These are phyloP conservation scores for Rhexocercosporidium sp. DNA, from an alignment of 2,329 filamentous ascomycete species.

Conservation along the genomic window DNA sequence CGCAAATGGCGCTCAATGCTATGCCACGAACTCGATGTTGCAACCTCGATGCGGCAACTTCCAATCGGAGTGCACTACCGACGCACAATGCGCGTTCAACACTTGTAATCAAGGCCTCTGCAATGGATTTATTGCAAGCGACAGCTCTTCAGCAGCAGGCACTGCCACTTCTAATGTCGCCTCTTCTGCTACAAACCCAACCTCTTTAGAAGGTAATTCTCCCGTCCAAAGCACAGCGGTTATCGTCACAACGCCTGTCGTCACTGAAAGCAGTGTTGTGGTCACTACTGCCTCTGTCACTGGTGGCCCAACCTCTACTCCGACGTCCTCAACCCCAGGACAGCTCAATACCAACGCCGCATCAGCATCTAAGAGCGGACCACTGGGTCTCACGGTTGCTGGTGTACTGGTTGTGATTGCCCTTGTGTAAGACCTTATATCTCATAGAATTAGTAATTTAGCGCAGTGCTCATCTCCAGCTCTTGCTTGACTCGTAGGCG, in stretches of 20 bases:
- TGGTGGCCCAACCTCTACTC: not conserved
- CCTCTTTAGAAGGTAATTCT: not conserved
- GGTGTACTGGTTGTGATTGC: not conserved
- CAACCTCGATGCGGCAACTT: slow-evolving; percentile 27
- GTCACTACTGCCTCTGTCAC: not conserved
- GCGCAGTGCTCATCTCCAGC: too few species aligned
- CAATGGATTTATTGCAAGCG: slow-evolving; percentile 8
- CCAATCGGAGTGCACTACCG: slow-evolving; percentile 16
- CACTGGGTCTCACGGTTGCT: not conserved
- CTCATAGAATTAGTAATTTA: too few species aligned
- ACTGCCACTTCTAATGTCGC: not conserved
- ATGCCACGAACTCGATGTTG: slow-evolving; percentile 17
- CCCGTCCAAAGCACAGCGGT: not conserved
- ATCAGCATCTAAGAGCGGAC: not conserved
- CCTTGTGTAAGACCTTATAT: not conserved
- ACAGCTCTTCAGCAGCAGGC: not conserved
- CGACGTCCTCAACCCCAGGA: not conserved
- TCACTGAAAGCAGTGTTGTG: not conserved
- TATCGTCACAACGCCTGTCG: not conserved
- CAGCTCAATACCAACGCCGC: slow-evolving; percentile 2
- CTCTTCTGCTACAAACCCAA: not conserved
- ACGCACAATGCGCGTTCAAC: slow-evolving; percentile 29
- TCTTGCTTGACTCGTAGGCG: too few species aligned
- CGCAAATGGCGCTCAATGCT: slow-evolving; percentile 26
- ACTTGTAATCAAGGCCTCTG: slow-evolving; percentile 23